A percentile compares a stretch with the other conserved stretches of the same genome.
These are phyloP conservation scores for Pachysolen tannophilus DNA, from an alignment of 805 yeast species.

Conservation along the genomic window DNA sequence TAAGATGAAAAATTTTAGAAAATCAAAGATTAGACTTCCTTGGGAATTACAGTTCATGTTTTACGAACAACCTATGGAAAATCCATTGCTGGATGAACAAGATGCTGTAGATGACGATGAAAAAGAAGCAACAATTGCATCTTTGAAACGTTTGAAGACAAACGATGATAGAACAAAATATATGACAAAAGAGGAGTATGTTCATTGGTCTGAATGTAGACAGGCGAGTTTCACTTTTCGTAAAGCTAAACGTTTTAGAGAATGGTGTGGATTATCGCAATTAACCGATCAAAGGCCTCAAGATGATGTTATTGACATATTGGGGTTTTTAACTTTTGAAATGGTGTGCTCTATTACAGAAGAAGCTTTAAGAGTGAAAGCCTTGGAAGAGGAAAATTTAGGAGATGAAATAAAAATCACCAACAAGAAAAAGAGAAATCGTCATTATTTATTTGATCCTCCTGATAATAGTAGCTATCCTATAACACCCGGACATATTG, in stretches of 20 bases:
- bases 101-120: constrained; percentile 81
- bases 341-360: constrained; percentile 93
- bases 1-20: constrained; percentile 51
- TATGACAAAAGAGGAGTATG: constrained; percentile 97
- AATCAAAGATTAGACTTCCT: constrained; percentile 76
- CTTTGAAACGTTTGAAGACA: constrained; percentile 78
- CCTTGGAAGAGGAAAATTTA: constrained; percentile 36
- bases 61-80: constrained; percentile 77
- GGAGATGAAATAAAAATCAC: constrained; percentile 28
- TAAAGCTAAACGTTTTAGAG: constrained; percentile 88
- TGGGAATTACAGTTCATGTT: constrained; percentile 97
- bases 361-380: constrained; percentile 74
- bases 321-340: constrained; percentile 93
- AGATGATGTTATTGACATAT: constrained; percentile 93
- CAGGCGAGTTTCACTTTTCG: constrained; percentile 96
- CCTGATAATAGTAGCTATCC: constrained; percentile 83
- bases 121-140: constrained; percentile 79
- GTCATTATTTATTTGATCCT: constrained; percentile 69
- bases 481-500: constrained; percentile 68
- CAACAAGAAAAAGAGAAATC: constrained; percentile 35
- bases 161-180: constrained; percentile 90
- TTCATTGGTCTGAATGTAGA: constrained; percentile 97
- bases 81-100: constrained; percentile 48
- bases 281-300: constrained; percentile 86
- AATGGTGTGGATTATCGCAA: constrained; percentile 87